Base-by-base conservation (phyloP, 2,329 filamentous ascomycete species). In the Talaromyces sp. region DNA sequence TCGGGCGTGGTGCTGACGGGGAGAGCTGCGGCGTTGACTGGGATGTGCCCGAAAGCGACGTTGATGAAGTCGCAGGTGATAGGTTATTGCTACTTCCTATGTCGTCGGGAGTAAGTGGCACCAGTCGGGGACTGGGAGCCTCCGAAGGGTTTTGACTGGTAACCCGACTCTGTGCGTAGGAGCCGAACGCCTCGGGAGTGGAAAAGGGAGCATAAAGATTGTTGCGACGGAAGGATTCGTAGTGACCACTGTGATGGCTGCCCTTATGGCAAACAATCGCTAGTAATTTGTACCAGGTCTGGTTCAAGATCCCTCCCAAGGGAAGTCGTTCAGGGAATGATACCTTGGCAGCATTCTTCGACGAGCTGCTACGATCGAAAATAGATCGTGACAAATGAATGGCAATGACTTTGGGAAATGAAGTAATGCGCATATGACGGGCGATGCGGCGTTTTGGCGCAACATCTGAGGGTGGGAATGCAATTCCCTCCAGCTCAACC, bases 271-370 rank as follows among this genome's bases (percentile, higher is more conserved):
- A 96, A 32, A 99, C 91, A 32, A 96, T 84, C 11, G 88, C 91
- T 0, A 96, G 82, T 4, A 99, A 80, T 64, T 87, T 90, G 74
- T 97, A 99, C 68, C 84, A 88, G 58, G 86, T 88, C 65, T 88
- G 86, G 51, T 88, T 83, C 39, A 94, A 75, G 20, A 97, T 77
- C 1, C 91, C 86, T 1, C 94, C 94, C 3, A 99, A 77, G 0
- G 89, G 85, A 2, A 99, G 74, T n/a, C 82, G 82, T 71, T 97
- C 93, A 0, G 92, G 92, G 65, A 97, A 99, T 0, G 89, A 79
- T 2, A 99, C 92, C 70, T 96, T 97, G 64, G 93, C 93, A 54
- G 89, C 86, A 70, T 99, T 99, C 75, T 99, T 99, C 39, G 88
- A 88, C 1, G 92, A 96, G 57, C 84, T 85, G 44, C 85, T 84